Base-by-base conservation (phyloP, 768 basidiomycete genomes). In the Tylopilus vinaceipallidus region DNA sequence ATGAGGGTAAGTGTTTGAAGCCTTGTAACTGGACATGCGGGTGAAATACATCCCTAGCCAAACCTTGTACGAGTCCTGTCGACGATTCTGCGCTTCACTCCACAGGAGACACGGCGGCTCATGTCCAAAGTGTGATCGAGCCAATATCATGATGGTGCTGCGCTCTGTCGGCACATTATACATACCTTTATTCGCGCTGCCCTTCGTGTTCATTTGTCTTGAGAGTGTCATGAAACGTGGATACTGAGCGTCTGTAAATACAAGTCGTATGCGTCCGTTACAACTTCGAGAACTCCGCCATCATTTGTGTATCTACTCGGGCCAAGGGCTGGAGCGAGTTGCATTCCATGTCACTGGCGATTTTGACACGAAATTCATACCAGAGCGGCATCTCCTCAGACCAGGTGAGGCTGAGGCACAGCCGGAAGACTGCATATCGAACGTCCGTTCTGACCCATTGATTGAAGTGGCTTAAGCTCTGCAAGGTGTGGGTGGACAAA, bases 61-160 rank as follows among this genome's bases (percentile, higher is more conserved):
- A 91, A 93, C 59, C 82, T 99, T 27, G 83, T 98, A 23, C 81
- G 87, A 47, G 95, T 99, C 3, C 66, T 98, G 36, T 93, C 93
- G 1, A 93, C 92, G 33, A 93, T 98, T 42, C 69, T 98, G 33
- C 88, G 82, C 34, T 98, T 99, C 61, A 98, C 95, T 2, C 95
- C 95, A 2, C 90, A 95, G 60, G 95, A 98, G 67, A 91, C 91
- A 4, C 77, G 95, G 24, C 75, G 95, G 38, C 74, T 98, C 33
- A 80, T 94, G 50, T 84, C 95, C 9, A 97, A 95, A 74, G 87
- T 94, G 27, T 87, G 70, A 65, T 32, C 14, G 19, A 27, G 20
- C 27, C 39, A 30, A 55, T 51, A 47, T 30, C 50, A 50, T 41
- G 8, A 9, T 27, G n/a, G 19, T 8, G 13, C 29, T 20, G 9